Conservation (phyloP, 176 grass and related monocot species). For the Raddia guianensis region DNA sequence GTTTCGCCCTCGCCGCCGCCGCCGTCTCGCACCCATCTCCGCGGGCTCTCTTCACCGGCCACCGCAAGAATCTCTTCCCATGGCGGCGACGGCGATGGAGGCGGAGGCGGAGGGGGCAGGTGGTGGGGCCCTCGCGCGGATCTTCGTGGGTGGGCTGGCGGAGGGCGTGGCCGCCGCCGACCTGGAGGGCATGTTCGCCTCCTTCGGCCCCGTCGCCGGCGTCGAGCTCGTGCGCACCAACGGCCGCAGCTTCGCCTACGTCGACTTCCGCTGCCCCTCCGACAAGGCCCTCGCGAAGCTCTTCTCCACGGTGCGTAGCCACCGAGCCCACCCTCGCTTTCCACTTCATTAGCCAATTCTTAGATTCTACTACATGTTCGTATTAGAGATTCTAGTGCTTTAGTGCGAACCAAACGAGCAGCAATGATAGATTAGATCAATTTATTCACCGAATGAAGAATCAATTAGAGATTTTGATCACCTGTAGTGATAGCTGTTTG, state of each 20-base stretch:
- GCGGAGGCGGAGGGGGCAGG: background rate
- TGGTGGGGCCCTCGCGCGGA: background rate
- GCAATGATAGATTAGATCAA: too few species aligned
- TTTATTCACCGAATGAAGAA: background rate
- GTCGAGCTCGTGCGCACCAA: conserved; percentile 72
- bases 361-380: background rate
- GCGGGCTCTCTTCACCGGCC: background rate
- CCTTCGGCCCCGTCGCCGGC: conserved; percentile 53
- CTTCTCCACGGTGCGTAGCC: conserved; percentile 63
- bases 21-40: background rate
- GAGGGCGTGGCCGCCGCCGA: conserved; percentile 55
- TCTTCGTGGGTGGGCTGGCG: conserved; percentile 77
- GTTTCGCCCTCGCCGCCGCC: background rate
- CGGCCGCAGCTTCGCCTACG: conserved; percentile 76
- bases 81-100: conserved; percentile 43
- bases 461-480: background rate
- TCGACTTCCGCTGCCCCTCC: conserved; percentile 79
- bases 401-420: background rate
- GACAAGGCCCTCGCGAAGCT: conserved; percentile 77
- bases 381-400: background rate
- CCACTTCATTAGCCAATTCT: background rate
- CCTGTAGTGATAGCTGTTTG: background rate
- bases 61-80: background rate
- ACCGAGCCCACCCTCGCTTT: background rate
- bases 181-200: conserved; percentile 59